Evolutionary conservation across 2,329 filamentous ascomycete species (phyloP).

Genomic region (Arachnomyces sp.): DNA sequence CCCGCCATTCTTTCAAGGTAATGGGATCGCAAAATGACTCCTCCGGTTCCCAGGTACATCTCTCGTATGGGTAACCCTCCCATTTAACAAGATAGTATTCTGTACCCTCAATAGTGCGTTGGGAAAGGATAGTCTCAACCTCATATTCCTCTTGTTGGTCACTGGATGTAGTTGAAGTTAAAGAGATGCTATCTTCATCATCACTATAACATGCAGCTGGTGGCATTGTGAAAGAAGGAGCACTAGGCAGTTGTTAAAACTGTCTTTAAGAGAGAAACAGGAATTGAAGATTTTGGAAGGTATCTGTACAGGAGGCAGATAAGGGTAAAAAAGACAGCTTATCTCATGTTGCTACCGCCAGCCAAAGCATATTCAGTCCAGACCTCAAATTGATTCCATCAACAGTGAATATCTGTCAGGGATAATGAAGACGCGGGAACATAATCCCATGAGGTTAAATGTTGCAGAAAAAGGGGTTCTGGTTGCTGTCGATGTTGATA

Average conservation of each 20-base stretch:
- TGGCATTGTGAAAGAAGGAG: no score
- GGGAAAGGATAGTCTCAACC: conserved; percentile 48
- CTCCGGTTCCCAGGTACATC: conserved; percentile 49
- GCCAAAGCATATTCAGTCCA: no score
- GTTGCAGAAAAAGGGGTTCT: no score
- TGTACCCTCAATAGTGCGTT: conserved; percentile 29
- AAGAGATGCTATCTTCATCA: conserved; percentile 48
- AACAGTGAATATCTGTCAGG: no score
- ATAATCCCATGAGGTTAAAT: no score
- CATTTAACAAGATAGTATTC: conserved; percentile 56
- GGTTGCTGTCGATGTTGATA: no score
- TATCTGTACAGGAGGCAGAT: no score
- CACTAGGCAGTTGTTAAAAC: no score
- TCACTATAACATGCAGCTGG: conserved; percentile 11
- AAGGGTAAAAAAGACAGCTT: no score
- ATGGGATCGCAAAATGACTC: conserved; percentile 30
- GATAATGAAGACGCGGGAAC: no score
- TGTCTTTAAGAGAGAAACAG: conserved; percentile 1
- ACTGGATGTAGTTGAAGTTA: conserved; percentile 46
- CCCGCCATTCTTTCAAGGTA: conserved; percentile 35
- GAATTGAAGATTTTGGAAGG: background rate
- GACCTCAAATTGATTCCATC: no score
- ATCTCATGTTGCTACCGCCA: no score
- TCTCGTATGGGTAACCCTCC: conserved; percentile 51
- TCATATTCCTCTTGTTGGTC: conserved; percentile 44